Base-by-base conservation (phyloP, 257 asterid genomes). In the Osmanthus fragrans region DNA sequence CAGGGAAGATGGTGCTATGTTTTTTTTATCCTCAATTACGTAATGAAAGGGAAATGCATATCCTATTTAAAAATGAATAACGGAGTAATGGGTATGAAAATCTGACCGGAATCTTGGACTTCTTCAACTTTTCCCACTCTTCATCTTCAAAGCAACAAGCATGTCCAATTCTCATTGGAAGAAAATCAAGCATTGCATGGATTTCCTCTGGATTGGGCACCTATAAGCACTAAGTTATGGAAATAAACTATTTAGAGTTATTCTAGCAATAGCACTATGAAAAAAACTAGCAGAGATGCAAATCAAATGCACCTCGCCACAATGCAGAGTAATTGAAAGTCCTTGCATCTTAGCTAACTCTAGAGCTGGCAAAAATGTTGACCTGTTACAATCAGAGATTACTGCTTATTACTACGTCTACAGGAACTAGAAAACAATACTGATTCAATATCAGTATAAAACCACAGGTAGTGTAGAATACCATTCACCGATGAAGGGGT, bases 401-500 rank as follows among this genome's bases (percentile, higher is more conserved):
- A 82, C 16, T 65, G 81, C 68, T 72, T 29, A 34, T 54, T 29
- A 83, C 19, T 58, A 80, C 68, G 72, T 29, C 71, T 25, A 73
- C 18, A 67, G 34, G 32, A 70, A 71, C 33, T 49, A 66, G 47
- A 47, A 39, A 68, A 36, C 47, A 16, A 39, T 13, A 68, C 33
- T 71, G 70, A 30, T 66, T 70, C 70, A 16, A 29, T 51, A 47
- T 16, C n/a, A 29, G 54, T 21, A 49, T 18, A 32, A 39, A 47
- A 68, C 29, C 37, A 66, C 23, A 29, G 49, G 18, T 1, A 7
- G 27, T n/a, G 60, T 25, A 75, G 76, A 36, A 56, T 91, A 92
- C 99, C 98, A 93, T 90, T 92, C 89, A 81, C 99, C 99, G 82
- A 95, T 73, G 25, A 70, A 74, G 21, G 99, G 99, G 84, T 93